Evolutionary conservation across 129 eudicot genomes (phyloP).

Genomic region (Mikania micrantha): DNA sequence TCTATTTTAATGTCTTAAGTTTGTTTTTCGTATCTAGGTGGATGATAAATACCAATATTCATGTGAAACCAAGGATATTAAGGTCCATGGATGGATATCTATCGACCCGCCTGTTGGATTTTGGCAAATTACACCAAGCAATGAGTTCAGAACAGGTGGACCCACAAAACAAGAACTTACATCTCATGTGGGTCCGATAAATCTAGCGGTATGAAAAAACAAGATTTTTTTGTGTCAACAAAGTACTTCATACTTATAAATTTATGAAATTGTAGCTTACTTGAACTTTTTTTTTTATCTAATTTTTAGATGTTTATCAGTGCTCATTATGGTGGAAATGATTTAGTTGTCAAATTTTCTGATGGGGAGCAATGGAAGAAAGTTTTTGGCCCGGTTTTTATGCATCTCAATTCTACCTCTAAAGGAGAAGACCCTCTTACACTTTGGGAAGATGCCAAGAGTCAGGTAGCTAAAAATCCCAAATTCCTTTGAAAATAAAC

Average conservation of each 20-base stretch:
- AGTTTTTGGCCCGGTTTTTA: constrained; percentile 82
- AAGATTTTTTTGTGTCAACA: background rate
- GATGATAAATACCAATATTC: constrained; percentile 67
- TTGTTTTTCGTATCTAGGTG: constrained; percentile 29
- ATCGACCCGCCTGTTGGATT: constrained; percentile 42
- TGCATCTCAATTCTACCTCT: constrained; percentile 42
- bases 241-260: background rate
- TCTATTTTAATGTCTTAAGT: no score
- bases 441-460: constrained; percentile 70
- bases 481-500: background rate
- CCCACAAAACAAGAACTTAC: constrained; percentile 67
- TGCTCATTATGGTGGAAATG: constrained; percentile 69
- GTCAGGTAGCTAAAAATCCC: constrained; percentile 25
- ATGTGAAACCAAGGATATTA: constrained; percentile 40
- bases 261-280: background rate
- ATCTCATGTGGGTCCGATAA: constrained; percentile 56
- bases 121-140: constrained; percentile 56
- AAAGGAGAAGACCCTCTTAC: constrained; percentile 31
- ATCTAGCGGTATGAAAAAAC: constrained; percentile 52
- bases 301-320: constrained; percentile 41
- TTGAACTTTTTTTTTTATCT: background rate
- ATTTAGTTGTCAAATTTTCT: constrained; percentile 51
- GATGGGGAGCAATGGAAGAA: constrained; percentile 81
- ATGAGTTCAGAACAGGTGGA: constrained; percentile 44
- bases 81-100: constrained; percentile 61